Evolutionary conservation across 768 basidiomycete genomes (phyloP).

Genomic region (Rhizopogon salebrosus): DNA sequence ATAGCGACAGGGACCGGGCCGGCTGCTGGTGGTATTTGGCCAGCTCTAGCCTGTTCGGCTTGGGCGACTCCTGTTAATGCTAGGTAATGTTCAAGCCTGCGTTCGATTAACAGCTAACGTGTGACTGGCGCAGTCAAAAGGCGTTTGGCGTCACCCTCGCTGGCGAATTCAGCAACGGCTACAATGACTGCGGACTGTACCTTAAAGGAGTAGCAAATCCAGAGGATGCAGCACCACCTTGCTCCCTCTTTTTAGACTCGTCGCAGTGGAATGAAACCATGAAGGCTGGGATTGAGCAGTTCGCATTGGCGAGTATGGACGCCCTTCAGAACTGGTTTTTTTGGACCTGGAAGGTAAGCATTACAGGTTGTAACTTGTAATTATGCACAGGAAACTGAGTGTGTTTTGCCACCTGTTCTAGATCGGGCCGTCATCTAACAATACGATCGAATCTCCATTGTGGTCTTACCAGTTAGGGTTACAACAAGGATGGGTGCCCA

Average conservation of each 20-base stretch:
- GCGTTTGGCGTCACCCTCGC: conserved; percentile 67
- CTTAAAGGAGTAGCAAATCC: conserved; percentile 30
- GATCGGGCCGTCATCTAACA: conserved; percentile 55
- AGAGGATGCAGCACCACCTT: conserved; percentile 21
- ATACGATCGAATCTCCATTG: conserved; percentile 46
- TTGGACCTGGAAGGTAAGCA: conserved; percentile 70
- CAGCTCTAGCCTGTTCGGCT: conserved; percentile 42
- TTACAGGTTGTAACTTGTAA: background rate
- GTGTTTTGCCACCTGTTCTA: conserved; percentile 8
- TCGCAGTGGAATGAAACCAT: conserved; percentile 45
- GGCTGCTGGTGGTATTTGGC: conserved; percentile 41
- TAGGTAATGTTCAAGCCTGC: conserved; percentile 20
- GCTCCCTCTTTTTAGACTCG: conserved; percentile 45
- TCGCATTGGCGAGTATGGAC: conserved; percentile 59
- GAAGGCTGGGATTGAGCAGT: conserved; percentile 49
- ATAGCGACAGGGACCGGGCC: conserved; percentile 27
- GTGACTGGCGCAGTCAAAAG: conserved; percentile 28
- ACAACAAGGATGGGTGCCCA: conserved; percentile 72
- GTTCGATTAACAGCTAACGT: background rate
- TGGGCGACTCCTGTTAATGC: conserved; percentile 55
- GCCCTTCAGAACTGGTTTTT: conserved; percentile 65
- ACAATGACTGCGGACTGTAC: conserved; percentile 61
- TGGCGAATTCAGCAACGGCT: conserved; percentile 73
- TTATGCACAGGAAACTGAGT: background rate
- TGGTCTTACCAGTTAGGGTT: conserved; percentile 74